Conservation (phyloP, 495 filamentous ascomycete genomes). For the Lophiostoma macrostomum region DNA sequence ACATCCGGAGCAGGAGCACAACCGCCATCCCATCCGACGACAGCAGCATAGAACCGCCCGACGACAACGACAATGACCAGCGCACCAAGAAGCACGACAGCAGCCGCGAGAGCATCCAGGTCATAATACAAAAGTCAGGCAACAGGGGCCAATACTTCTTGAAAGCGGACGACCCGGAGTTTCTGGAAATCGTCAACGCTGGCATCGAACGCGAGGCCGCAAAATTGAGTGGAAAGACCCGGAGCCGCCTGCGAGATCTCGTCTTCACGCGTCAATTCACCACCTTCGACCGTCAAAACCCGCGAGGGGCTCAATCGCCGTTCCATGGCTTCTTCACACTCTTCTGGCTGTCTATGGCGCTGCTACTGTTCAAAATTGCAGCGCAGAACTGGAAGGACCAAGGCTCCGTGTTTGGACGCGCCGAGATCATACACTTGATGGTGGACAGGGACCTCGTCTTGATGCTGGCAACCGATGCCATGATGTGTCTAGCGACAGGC, state of each 20-base stretch:
- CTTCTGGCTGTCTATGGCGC: conserved; percentile 65
- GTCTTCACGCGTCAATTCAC: conserved; percentile 69
- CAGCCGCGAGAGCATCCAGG: conserved; percentile 43
- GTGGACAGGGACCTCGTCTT: conserved; percentile 62
- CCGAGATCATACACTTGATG: conserved; percentile 68
- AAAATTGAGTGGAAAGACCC: conserved; percentile 41
- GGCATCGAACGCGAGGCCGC: conserved; percentile 48
- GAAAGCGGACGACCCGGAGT: conserved; percentile 55
- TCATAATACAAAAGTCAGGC: conserved; percentile 48
- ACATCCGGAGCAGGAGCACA: conserved; percentile 1
- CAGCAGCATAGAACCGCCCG: not conserved
- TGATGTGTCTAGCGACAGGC: conserved; percentile 58
- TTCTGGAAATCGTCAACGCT: conserved; percentile 50
- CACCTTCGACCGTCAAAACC: conserved; percentile 67
- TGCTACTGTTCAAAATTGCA: conserved; percentile 60
- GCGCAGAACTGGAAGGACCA: conserved; percentile 61
- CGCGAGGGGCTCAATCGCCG: conserved; percentile 51
- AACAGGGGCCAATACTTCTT: conserved; percentile 50
- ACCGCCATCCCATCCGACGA: conserved; percentile 5
- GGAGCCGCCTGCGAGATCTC: conserved; percentile 58
- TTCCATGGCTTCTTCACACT: conserved; percentile 77
- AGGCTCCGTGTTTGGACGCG: conserved; percentile 61
- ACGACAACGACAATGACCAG: not conserved
- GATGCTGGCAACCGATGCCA: conserved; percentile 61
- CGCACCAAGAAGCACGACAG: not conserved